Percentiles rank a stretch among this genome's conserved stretches.
phyloP scores from a whole-genome alignment of 2,329 filamentous ascomycete genomes.

The Penicillium sp. region DNA sequence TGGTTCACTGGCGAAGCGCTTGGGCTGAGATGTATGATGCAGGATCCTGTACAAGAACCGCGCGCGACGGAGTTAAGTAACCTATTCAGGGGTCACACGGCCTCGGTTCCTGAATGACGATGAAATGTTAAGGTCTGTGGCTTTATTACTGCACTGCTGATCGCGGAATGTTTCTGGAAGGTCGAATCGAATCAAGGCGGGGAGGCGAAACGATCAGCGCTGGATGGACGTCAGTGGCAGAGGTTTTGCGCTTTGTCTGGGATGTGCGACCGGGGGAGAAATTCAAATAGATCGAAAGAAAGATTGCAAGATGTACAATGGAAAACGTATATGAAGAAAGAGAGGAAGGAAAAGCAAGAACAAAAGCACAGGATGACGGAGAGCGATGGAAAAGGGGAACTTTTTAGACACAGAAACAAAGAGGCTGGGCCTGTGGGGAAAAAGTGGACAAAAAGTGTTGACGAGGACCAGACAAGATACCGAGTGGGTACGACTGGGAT shows the following conservation, averaged over 20 bases:
- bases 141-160: not conserved
- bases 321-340: not conserved
- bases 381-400: constrained; percentile 10
- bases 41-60: not conserved
- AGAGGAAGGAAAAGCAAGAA: not conserved
- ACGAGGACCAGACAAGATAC: not conserved
- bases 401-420: constrained; percentile 13
- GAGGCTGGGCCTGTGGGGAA: constrained; percentile 26
- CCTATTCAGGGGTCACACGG: not conserved
- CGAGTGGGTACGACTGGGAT: not conserved
- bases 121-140: not conserved
- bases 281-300: not conserved
- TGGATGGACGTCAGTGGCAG: constrained; percentile 13
- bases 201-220: constrained; percentile 18
- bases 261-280: constrained; percentile 1
- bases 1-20: constrained; percentile 19
- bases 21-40: not conserved
- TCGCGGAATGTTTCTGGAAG: constrained; percentile 25
- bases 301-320: not conserved
- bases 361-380: not conserved
- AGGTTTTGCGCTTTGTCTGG: not conserved
- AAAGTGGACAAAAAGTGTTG: not conserved
- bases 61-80: not conserved
- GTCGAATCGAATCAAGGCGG: constrained; percentile 11
- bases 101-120: not conserved